Evolutionary conservation across 2,329 filamentous ascomycete genomes (phyloP).

Genomic region (Boeremia lycopersici): DNA sequence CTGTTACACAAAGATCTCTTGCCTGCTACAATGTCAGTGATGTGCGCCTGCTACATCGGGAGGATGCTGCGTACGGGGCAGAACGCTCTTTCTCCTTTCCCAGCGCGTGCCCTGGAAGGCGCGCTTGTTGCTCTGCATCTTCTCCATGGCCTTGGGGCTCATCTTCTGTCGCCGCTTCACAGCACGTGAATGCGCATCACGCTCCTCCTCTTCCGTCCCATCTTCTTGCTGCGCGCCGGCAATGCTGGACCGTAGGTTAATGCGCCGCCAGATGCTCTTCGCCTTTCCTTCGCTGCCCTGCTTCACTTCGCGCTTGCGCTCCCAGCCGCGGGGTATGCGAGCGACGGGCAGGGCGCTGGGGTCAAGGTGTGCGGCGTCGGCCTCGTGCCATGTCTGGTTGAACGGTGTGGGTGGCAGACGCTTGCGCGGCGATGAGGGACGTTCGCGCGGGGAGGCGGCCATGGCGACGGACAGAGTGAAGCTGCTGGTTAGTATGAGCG

Average conservation of each 20-base stretch:
- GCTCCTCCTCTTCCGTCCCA: slow-evolving; percentile 28
- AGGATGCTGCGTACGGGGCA: slow-evolving; percentile 36
- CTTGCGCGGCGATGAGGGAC: slow-evolving; percentile 37
- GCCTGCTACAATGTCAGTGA: slow-evolving; percentile 30
- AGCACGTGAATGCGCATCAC: slow-evolving; percentile 47
- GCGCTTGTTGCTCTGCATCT: slow-evolving; percentile 36
- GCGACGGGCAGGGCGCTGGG: slow-evolving; percentile 50
- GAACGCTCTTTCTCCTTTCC: slow-evolving; percentile 44
- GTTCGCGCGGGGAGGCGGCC: slow-evolving; percentile 40
- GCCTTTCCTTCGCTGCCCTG: slow-evolving; percentile 44
- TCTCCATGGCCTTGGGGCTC: slow-evolving; percentile 42
- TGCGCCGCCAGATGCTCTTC: slow-evolving; percentile 57
- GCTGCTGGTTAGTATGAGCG: slow-evolving; percentile 21
- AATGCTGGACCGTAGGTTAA: slow-evolving; percentile 39
- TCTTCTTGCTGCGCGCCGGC: slow-evolving; percentile 21
- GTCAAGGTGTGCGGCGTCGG: slow-evolving; percentile 50
- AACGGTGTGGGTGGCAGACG: slow-evolving; percentile 34
- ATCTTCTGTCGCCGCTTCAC: slow-evolving; percentile 54
- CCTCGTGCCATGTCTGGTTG: slow-evolving; percentile 49
- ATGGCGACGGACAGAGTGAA: slow-evolving; percentile 24
- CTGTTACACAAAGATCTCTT: slow-evolving; percentile 26
- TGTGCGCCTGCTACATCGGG: too few relatives aligned
- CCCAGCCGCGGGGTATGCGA: slow-evolving; percentile 56
- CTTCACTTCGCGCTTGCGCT: slow-evolving; percentile 53
- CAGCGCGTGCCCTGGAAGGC: slow-evolving; percentile 46